phyloP scores from a whole-genome alignment of 345 rosid genomes.

The Lepidium sativum region DNA sequence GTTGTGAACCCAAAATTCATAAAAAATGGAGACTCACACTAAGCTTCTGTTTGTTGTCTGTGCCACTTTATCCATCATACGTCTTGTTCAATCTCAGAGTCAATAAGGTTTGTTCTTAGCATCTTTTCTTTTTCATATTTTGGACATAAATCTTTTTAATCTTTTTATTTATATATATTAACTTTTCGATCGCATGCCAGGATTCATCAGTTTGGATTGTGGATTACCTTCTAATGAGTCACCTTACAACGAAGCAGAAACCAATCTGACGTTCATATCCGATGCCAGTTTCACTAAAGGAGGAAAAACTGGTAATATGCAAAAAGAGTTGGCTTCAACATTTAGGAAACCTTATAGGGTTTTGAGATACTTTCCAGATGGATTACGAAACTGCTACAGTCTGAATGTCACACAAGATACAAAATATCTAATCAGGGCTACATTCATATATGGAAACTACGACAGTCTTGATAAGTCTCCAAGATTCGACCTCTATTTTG shows the following conservation, averaged over 20 bases:
- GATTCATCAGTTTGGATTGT: slow-evolving; percentile 38
- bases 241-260: background rate
- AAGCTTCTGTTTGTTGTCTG: background rate
- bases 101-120: slow-evolving; percentile 10
- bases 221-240: slow-evolving; percentile 19
- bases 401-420: slow-evolving; percentile 14
- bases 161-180: no score
- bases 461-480: slow-evolving; percentile 15
- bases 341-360: background rate
- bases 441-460: slow-evolving; percentile 35
- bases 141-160: no score
- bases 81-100: slow-evolving; percentile 11
- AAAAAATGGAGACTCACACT: background rate
- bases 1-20: background rate
- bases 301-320: slow-evolving; percentile 7
- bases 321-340: background rate
- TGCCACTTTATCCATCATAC: background rate
- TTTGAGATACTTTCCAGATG: slow-evolving; percentile 27
- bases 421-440: slow-evolving; percentile 20
- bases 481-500: slow-evolving; percentile 31
- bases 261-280: slow-evolving; percentile 9
- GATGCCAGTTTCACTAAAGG: slow-evolving; percentile 23
- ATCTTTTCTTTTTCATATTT: background rate
- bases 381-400: slow-evolving; percentile 30
- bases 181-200: background rate